Percentiles rank a stretch among this genome's conserved stretches.
Conservation (phyloP, 306 rosid species). For the Citrullus colocynthis region DNA sequence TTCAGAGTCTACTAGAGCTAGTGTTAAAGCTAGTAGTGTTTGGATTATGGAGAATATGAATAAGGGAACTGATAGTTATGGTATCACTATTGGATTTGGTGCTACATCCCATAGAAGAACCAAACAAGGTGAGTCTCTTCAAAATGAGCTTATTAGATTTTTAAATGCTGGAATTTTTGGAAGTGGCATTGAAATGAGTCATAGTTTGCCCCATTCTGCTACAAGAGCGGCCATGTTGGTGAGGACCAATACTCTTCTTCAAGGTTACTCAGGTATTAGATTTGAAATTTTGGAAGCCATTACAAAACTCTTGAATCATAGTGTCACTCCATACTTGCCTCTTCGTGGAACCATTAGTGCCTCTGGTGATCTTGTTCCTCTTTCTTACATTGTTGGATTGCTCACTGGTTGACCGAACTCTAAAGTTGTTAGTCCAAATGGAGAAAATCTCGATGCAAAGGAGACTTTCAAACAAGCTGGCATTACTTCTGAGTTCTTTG, state of each 20-base stretch:
- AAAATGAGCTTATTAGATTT: constrained; percentile 8
- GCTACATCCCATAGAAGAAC: neutral
- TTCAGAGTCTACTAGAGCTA: neutral
- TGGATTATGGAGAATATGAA: constrained; percentile 74
- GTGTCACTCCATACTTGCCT: constrained; percentile 44
- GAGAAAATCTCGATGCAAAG: constrained; percentile 30
- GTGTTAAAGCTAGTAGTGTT: constrained; percentile 37
- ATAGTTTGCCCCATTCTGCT: neutral
- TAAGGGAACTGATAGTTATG: constrained; percentile 65
- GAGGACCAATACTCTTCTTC: constrained; percentile 48
- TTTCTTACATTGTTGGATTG: constrained; percentile 67
- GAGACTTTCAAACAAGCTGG: constrained; percentile 45
- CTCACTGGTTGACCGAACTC: neutral
- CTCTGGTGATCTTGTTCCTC: constrained; percentile 56
- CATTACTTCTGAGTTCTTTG: constrained; percentile 55
- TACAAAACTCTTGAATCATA: constrained; percentile 51
- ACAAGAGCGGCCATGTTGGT: constrained; percentile 17
- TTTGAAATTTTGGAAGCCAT: constrained; percentile 54
- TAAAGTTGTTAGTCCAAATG: neutral
- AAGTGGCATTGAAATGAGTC: neutral
- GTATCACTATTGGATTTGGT: constrained; percentile 64
- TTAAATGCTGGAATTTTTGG: neutral
- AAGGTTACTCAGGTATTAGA: neutral
- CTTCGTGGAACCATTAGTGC: constrained; percentile 3
- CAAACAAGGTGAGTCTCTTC: constrained; percentile 54